Conservation (phyloP, 2,329 filamentous ascomycete genomes). For the Gaeumannomyces sp. region DNA sequence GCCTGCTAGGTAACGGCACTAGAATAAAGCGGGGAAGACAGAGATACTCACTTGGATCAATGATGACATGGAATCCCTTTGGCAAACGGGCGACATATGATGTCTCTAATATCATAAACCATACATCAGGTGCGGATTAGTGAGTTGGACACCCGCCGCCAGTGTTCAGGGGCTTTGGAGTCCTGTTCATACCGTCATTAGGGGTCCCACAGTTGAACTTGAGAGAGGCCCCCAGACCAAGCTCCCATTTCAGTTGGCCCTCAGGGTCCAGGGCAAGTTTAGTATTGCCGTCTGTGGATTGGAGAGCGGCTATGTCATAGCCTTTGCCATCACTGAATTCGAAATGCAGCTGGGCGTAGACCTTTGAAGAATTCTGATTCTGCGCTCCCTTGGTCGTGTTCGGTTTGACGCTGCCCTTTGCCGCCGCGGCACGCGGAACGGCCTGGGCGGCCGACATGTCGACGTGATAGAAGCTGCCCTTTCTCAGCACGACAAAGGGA, state of each 20-base stretch:
- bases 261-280: conserved; percentile 7
- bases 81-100: conserved; percentile 18
- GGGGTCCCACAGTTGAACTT: conserved; percentile 6
- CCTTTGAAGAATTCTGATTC: not conserved
- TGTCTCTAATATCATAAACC: conserved; percentile 1
- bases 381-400: not conserved
- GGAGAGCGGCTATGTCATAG: conserved; percentile 4
- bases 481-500: not conserved
- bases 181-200: not conserved
- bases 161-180: not conserved
- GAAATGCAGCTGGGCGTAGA: conserved; percentile 7
- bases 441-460: conserved; percentile 1
- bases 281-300: conserved; percentile 1
- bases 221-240: conserved; percentile 6
- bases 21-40: not conserved
- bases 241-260: conserved; percentile 6
- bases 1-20: not conserved
- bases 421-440: not conserved
- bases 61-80: conserved; percentile 17
- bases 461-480: not conserved
- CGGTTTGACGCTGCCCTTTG: not conserved
- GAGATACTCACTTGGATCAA: conserved; percentile 14
- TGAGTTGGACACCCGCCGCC: no score
- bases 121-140: not conserved
- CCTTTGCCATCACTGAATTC: conserved; percentile 9